Percentiles rank a stretch among this genome's conserved stretches.
These are phyloP conservation scores for Calonectria leucothoes DNA, from an alignment of 2,329 filamentous ascomycete genomes.

Conservation along the genomic window DNA sequence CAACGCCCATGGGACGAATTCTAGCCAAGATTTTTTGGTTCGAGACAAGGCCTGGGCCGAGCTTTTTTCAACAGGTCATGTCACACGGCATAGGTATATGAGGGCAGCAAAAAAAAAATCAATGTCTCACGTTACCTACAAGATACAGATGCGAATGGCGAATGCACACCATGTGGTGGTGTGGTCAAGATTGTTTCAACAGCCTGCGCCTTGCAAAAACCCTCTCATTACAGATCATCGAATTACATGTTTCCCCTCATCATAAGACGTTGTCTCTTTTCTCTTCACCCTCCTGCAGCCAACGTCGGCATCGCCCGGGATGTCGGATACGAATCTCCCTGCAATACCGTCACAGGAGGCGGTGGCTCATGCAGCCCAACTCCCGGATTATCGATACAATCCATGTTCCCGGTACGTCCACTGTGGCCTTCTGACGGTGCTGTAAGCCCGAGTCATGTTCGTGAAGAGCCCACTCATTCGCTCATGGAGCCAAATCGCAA, in stretches of 20 bases:
- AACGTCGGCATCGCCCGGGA: conserved; percentile 9
- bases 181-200: neutral
- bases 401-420: conserved; percentile 10
- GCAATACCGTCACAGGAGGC: conserved; percentile 16
- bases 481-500: neutral
- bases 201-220: neutral
- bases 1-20: neutral
- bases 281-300: neutral
- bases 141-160: neutral
- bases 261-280: neutral
- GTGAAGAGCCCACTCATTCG: neutral
- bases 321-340: conserved; percentile 10
- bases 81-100: neutral
- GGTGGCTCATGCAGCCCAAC: conserved; percentile 26
- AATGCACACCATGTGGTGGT: neutral
- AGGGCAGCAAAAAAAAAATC: neutral
- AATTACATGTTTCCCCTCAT: neutral
- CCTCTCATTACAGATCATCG: neutral
- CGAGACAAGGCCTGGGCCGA: neutral
- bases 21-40: neutral
- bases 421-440: neutral
- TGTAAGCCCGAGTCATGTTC: neutral
- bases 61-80: neutral
- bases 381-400: conserved; percentile 14
- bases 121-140: neutral